Evolutionary conservation across 2,329 filamentous ascomycete species (phyloP).

Genomic region (Macrophomina tecta): DNA sequence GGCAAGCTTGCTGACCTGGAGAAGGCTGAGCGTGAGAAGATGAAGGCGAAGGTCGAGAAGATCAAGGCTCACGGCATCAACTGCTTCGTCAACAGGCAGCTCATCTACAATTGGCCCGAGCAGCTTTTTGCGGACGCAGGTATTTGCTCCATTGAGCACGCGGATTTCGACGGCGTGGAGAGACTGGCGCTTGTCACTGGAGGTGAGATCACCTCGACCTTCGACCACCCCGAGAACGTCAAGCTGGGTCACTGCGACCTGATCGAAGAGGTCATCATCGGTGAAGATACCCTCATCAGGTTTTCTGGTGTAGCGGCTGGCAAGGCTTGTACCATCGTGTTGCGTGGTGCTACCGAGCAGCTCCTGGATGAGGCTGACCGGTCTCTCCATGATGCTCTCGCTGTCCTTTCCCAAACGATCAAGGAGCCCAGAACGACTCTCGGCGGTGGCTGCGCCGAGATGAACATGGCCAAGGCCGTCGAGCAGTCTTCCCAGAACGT

Average conservation of each 20-base stretch:
- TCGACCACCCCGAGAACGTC: slow-evolving; percentile 96
- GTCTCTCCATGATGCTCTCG: slow-evolving; percentile 92
- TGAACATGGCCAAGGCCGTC: slow-evolving; percentile 98
- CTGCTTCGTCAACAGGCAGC: slow-evolving; percentile 98
- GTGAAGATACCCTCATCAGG: slow-evolving; percentile 95
- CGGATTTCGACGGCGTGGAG: slow-evolving; percentile 98
- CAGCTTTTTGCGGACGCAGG: slow-evolving; percentile 97
- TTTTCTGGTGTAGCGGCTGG: slow-evolving; percentile 96
- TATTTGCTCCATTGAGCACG: slow-evolving; percentile 98
- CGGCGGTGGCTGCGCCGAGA: slow-evolving; percentile 95
- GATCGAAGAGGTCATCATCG: slow-evolving; percentile 98
- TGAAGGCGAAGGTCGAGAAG: slow-evolving; percentile 98
- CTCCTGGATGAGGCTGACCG: slow-evolving; percentile 96
- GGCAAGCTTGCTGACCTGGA: slow-evolving; percentile 98
- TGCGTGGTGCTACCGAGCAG: slow-evolving; percentile 95
- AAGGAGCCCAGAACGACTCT: slow-evolving; percentile 92
- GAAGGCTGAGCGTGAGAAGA: slow-evolving; percentile 98
- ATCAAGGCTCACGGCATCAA: slow-evolving; percentile 99
- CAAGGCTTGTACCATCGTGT: slow-evolving; percentile 93
- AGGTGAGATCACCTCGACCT: slow-evolving; percentile 96
- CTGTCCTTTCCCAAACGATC: slow-evolving; percentile 95
- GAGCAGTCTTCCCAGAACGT: slow-evolving; percentile 92
- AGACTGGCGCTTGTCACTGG: slow-evolving; percentile 92
- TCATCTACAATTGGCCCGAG: slow-evolving; percentile 99
- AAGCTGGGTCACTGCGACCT: slow-evolving; percentile 94